phyloP scores from a whole-genome alignment of 2,329 filamentous ascomycete species.

The Diaporthe citri region DNA sequence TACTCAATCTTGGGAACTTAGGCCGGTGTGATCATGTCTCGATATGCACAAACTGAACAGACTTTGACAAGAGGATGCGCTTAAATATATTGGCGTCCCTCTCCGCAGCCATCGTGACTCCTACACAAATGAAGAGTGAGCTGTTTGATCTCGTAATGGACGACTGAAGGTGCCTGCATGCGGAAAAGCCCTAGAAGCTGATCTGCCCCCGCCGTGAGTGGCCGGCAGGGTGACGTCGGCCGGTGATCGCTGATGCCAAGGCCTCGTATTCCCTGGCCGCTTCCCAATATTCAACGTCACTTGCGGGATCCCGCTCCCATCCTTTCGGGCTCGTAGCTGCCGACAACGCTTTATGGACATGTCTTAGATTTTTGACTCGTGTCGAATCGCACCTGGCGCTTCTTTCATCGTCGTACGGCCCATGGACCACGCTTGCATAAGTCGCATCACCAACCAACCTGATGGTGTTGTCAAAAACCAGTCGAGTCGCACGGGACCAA shows the following conservation, averaged over 20 bases:
- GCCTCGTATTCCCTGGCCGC: slow-evolving; percentile 36
- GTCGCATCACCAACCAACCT: neutral
- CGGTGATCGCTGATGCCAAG: slow-evolving; percentile 37
- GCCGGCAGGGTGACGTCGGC: slow-evolving; percentile 31
- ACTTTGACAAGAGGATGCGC: neutral
- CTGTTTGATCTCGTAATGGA: neutral
- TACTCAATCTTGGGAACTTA: neutral
- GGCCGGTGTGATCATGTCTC: neutral
- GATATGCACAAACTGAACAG: neutral
- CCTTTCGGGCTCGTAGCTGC: slow-evolving; percentile 23
- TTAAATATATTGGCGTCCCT: neutral
- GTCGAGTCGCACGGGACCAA: slow-evolving; percentile 6
- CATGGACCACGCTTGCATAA: neutral
- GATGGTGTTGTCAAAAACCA: neutral
- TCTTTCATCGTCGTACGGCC: neutral
- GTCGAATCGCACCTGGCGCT: slow-evolving; percentile 10
- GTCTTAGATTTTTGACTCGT: slow-evolving; percentile 25
- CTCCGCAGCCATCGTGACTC: slow-evolving; percentile 20
- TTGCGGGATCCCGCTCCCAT: slow-evolving; percentile 15
- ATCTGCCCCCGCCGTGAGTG: neutral
- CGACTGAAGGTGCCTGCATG: neutral
- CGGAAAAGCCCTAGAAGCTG: slow-evolving; percentile 12
- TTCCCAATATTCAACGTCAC: slow-evolving; percentile 31
- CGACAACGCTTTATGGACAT: slow-evolving; percentile 4
- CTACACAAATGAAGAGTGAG: neutral